Base-by-base conservation (phyloP, 306 rosid genomes). In the Dryas octopetala region DNA sequence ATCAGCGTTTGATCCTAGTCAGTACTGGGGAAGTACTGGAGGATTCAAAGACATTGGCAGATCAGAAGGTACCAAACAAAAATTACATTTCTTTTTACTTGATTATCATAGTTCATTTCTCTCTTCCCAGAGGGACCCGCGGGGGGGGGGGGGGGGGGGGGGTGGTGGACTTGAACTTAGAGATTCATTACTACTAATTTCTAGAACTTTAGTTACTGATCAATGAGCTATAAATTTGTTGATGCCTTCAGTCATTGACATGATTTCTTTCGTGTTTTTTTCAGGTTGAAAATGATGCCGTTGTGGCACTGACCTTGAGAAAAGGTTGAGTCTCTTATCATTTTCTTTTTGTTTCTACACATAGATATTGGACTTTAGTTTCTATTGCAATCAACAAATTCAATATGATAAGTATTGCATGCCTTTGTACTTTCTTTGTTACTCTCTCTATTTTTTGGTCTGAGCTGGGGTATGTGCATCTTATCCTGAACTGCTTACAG, bases 241-340 rank as follows among this genome's bases (percentile, higher is more conserved):
- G 66, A 26, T 16, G 9, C 40, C 64, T 41, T n/a, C 51, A 12
- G 4, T 28, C 32, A 28, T 28, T 62, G 4, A 43, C 11, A 57
- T 10, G 32, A 28, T 2, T 28, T 28, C 32, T 65, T 54, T 68
- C n/a, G 44, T 53, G 74, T 19, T 43, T 45, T 47, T 41, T 82
- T 62, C 95, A 94, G 97, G 94, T 94, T 72, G 98, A 91, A 82
- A 94, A 90, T 67, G 97, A 94, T 76, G 87, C 88, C 16, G 88
- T 91, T 68, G 90, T 94, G 74, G 97, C 97, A 45, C 85, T 94
- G 83, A 85, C 97, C 59, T 81, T 91, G 80, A 85, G 88, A 87
- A 91, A 91, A 88, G 98, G 97, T 88, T 65, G 23, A 62, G 53
- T 67, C 14, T 78, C 55, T 58, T 68, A 66, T 72, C 59, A 54